A percentile compares a stretch with the other conserved stretches of the same genome.
These are phyloP conservation scores for Plasmodium yoelii DNA, from an alignment of 169 alveolate species.

Conservation along the genomic window DNA sequence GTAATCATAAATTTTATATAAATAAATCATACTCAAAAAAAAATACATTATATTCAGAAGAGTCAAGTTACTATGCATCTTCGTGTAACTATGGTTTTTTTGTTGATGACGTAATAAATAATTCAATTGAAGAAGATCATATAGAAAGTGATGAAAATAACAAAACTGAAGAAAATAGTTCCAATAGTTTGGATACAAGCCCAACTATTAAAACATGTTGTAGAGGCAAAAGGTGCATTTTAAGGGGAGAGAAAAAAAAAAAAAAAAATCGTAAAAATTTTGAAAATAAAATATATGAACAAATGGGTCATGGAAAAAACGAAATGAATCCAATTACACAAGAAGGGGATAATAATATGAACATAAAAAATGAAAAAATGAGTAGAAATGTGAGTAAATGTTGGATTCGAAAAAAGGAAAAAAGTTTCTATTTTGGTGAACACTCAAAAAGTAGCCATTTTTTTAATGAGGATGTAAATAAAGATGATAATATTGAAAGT, in stretches of 20 bases:
- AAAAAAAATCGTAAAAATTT: background rate
- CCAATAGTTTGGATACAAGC: background rate
- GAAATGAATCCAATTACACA: background rate
- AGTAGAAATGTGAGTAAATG: background rate
- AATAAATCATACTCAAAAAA: constrained; percentile 15
- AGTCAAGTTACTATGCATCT: constrained; percentile 24
- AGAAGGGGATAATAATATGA: too few species aligned
- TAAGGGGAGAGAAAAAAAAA: background rate
- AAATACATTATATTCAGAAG: constrained; percentile 16
- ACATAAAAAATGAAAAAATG: background rate
- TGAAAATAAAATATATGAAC: background rate
- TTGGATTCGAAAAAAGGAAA: background rate
- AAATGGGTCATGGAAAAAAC: background rate
- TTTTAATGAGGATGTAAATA: too few species aligned
- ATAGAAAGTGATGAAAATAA: constrained; percentile 3
- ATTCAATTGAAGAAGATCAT: constrained; percentile 2
- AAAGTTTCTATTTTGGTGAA: constrained; percentile 1
- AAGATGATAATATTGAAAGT: too few species aligned
- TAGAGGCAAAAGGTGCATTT: background rate
- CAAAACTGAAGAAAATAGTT: constrained; percentile 7
- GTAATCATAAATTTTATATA: constrained; percentile 20
- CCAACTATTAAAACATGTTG: background rate
- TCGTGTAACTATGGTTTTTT: constrained; percentile 18
- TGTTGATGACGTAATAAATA: constrained; percentile 34
- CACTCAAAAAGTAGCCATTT: background rate